Evolutionary conservation across 2,329 filamentous ascomycete species (phyloP).

Genomic region (Rhynchosporium secalis): DNA sequence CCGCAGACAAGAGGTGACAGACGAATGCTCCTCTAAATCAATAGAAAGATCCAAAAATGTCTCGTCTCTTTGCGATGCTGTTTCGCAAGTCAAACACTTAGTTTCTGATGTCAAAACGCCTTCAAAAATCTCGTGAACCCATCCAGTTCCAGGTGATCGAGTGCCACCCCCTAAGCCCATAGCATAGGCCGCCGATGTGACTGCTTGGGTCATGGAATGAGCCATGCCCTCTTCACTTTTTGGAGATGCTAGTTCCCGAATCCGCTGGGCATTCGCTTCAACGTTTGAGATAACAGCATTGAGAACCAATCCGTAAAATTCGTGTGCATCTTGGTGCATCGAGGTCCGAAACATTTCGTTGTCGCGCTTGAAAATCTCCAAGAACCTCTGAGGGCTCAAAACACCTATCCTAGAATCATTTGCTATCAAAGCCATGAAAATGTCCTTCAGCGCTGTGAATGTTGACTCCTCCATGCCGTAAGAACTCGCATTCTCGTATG

Average conservation of each 20-base stretch:
- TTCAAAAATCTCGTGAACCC: slow-evolving; percentile 98
- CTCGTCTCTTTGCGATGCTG: slow-evolving; percentile 90
- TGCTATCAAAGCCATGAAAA: slow-evolving; percentile 86
- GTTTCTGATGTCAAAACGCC: slow-evolving; percentile 94
- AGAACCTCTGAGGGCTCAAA: slow-evolving; percentile 85
- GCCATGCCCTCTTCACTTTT: slow-evolving; percentile 47
- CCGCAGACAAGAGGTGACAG: slow-evolving; percentile 89
- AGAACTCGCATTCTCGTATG: slow-evolving; percentile 72
- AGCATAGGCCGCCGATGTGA: slow-evolving; percentile 44
- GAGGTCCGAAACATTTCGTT: slow-evolving; percentile 97
- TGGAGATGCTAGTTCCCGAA: slow-evolving; percentile 52
- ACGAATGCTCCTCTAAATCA: slow-evolving; percentile 91
- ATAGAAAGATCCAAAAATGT: slow-evolving; percentile 95
- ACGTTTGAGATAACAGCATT: slow-evolving; percentile 96
- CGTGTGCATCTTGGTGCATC: slow-evolving; percentile 98
- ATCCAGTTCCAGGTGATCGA: slow-evolving; percentile 68
- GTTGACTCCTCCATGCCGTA: slow-evolving; percentile 95
- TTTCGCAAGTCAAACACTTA: slow-evolving; percentile 94
- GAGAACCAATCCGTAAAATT: slow-evolving; percentile 91
- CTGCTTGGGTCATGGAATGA: slow-evolving; percentile 51
- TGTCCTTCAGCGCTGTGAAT: slow-evolving; percentile 93
- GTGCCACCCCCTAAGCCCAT: slow-evolving; percentile 44
- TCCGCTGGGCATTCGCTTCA: slow-evolving; percentile 75
- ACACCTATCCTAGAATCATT: slow-evolving; percentile 83
- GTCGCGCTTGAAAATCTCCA: slow-evolving; percentile 89